Conservation (phyloP, 2,329 filamentous ascomycete genomes). For the Exophiala xenobiotica region DNA sequence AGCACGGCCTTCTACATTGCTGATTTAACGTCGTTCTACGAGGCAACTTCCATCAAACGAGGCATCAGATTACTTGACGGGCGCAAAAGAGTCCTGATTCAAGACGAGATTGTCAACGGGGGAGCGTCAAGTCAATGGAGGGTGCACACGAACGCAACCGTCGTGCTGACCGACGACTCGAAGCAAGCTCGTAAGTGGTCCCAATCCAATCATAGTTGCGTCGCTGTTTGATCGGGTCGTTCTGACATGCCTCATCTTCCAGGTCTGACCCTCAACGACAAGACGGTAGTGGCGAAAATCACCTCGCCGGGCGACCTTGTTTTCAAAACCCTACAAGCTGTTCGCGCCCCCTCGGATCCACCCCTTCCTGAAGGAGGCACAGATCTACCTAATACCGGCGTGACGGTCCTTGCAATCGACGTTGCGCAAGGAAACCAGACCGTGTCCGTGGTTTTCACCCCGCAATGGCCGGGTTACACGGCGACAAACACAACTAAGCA, state of each 20-base stretch:
- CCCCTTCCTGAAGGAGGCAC: not conserved
- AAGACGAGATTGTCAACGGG: conserved; percentile 7
- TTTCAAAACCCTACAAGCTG: conserved; percentile 6
- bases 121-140: conserved; percentile 10
- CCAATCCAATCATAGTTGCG: not conserved
- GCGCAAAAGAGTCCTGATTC: conserved; percentile 7
- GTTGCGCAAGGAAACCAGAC: conserved; percentile 1
- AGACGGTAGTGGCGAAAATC: conserved; percentile 7
- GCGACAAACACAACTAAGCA: conserved; percentile 1
- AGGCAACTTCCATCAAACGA: conserved; percentile 5
- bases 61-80: conserved; percentile 7
- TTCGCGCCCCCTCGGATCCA: not conserved
- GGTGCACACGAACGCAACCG: conserved; percentile 5
- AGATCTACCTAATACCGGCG: conserved; percentile 7
- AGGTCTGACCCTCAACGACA: conserved; percentile 6
- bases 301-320: conserved; percentile 2
- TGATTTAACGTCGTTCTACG: conserved; percentile 4
- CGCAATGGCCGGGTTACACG: not conserved
- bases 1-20: conserved; percentile 10
- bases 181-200: conserved; percentile 10
- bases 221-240: not conserved
- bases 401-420: conserved; percentile 10
- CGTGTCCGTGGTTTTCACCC: conserved; percentile 8
- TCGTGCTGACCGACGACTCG: conserved; percentile 3
- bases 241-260: not conserved